Percentiles rank a stretch among this genome's conserved stretches.
Evolutionary conservation across 176 grass and related monocot species (phyloP).

Genomic region (Musa troglodytarum): DNA sequence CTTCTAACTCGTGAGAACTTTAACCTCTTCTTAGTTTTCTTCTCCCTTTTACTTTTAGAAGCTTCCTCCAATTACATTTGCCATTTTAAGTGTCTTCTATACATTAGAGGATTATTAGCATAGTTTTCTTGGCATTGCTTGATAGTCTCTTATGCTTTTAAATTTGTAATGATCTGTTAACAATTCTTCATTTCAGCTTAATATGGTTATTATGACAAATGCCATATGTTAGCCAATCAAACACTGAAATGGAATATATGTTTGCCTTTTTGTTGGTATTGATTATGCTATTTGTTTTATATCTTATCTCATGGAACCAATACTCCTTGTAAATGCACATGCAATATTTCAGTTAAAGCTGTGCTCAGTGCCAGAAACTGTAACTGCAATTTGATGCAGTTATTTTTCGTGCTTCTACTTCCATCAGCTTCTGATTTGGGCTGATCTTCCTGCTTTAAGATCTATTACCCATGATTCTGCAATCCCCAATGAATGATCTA

Average conservation of each 20-base stretch:
- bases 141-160: neutral
- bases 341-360: too few species aligned
- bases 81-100: neutral
- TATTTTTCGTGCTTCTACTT: too few species aligned
- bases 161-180: too few species aligned
- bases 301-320: neutral
- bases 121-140: neutral
- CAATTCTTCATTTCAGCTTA: too few species aligned
- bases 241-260: neutral
- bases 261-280: neutral
- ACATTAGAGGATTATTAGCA: neutral
- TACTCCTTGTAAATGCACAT: neutral
- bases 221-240: neutral
- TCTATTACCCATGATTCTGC: too few species aligned
- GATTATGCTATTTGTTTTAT: neutral
- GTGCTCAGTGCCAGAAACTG: too few species aligned
- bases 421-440: too few species aligned
- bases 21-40: conserved; percentile 13
- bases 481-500: too few species aligned
- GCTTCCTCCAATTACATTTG: neutral
- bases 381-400: too few species aligned
- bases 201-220: neutral
- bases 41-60: conserved; percentile 1
- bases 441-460: too few species aligned
- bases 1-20: conserved; percentile 61